Evolutionary conservation across 1,284 basidiomycete species (phyloP).

Genomic region (Xerocomus nothofagi): DNA sequence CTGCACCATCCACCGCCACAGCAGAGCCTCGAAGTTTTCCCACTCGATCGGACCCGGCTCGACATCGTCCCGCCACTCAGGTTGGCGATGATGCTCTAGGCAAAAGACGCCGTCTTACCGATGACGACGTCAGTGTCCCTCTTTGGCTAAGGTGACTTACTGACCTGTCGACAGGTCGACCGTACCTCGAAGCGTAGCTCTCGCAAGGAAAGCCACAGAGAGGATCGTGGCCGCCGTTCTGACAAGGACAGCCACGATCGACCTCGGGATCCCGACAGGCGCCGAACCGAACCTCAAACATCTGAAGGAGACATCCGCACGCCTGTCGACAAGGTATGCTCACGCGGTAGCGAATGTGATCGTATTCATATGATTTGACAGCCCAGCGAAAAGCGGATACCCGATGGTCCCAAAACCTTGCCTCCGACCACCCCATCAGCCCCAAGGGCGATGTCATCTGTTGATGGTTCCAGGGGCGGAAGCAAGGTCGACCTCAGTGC

Average conservation of each 20-base stretch:
- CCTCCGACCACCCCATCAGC: conserved; percentile 66
- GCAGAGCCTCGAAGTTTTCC: conserved; percentile 55
- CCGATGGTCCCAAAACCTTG: conserved; percentile 55
- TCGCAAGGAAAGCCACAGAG: conserved; percentile 72
- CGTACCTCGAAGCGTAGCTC: conserved; percentile 70
- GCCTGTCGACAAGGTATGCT: conserved; percentile 58
- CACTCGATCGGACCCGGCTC: conserved; percentile 55
- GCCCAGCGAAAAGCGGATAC: conserved; percentile 55
- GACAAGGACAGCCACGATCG: conserved; percentile 71
- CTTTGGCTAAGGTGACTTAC: conserved; percentile 9
- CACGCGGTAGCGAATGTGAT: background rate
- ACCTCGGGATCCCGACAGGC: conserved; percentile 63
- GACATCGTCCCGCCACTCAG: conserved; percentile 49
- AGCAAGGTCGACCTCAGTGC: conserved; percentile 38
- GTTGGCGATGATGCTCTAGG: conserved; percentile 57
- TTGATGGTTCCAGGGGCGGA: conserved; percentile 38
- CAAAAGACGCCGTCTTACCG: conserved; percentile 63
- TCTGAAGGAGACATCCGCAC: conserved; percentile 47
- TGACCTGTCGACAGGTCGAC: conserved; percentile 50
- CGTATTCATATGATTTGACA: conserved; percentile 20
- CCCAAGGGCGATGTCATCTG: conserved; percentile 66
- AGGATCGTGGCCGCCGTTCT: conserved; percentile 64
- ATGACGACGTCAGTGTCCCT: conserved; percentile 56
- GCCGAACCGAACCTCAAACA: conserved; percentile 61
- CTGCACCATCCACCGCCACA: conserved; percentile 25